These are phyloP conservation scores for Rhinocladiella similis DNA, from an alignment of 2,329 filamentous ascomycete genomes.

Conservation along the genomic window DNA sequence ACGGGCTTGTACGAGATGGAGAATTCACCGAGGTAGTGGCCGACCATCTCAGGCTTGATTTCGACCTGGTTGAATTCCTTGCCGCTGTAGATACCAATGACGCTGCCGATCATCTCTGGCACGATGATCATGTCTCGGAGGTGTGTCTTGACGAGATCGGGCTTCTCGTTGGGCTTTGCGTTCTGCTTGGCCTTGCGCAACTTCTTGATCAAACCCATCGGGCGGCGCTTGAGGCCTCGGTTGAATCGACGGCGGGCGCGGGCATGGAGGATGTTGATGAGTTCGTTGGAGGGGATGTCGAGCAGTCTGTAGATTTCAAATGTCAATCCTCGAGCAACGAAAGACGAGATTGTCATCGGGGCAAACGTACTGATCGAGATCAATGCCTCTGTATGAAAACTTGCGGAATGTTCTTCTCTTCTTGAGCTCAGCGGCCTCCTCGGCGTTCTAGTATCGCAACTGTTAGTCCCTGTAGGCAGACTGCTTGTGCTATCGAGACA, in stretches of 20 bases:
- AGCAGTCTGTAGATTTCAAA: conserved; percentile 69
- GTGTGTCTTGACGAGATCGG: conserved; percentile 98
- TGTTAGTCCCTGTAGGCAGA: conserved; percentile 17
- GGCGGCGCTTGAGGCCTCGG: conserved; percentile 99
- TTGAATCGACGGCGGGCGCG: conserved; percentile 99
- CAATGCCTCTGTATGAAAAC: conserved; percentile 99
- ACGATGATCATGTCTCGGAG: conserved; percentile 99
- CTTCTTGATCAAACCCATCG: conserved; percentile 99
- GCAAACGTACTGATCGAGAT: conserved; percentile 91
- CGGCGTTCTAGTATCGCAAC: conserved; percentile 71
- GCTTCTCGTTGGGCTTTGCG: conserved; percentile 99
- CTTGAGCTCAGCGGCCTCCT: conserved; percentile 99
- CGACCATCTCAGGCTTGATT: conserved; percentile 99
- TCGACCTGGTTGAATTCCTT: conserved; percentile 99
- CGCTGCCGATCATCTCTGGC: conserved; percentile 98
- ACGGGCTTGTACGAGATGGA: conserved; percentile 99
- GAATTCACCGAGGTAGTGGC: conserved; percentile 99
- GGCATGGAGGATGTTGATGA: conserved; percentile 98
- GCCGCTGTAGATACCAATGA: conserved; percentile 98
- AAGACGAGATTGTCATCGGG: not conserved
- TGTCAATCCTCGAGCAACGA: not conserved
- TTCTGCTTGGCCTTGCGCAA: conserved; percentile 99
- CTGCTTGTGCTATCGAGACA: conserved; percentile 43
- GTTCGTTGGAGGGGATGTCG: conserved; percentile 96
- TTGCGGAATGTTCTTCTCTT: conserved; percentile 99